Evolutionary conservation across 192 early-diverging fungal species (phyloP).

Genomic region (Coemansia sp.): DNA sequence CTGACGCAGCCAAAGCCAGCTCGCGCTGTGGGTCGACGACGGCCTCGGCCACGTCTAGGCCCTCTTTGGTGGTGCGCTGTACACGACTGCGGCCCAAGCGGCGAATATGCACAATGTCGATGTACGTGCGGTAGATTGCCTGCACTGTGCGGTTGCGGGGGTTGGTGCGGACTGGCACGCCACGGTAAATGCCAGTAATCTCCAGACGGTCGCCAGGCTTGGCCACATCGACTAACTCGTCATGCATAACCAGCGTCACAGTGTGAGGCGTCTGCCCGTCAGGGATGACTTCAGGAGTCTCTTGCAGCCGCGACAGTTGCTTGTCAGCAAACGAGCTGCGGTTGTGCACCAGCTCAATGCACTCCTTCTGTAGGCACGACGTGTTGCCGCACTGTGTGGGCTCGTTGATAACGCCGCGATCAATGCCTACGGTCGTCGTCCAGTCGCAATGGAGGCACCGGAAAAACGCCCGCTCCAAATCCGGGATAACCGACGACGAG

Average conservation of each 20-base stretch:
- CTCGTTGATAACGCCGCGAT: conserved; percentile 86
- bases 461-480: conserved; percentile 94
- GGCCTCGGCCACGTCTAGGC: conserved; percentile 58
- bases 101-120: conserved; percentile 94
- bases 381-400: conserved; percentile 79
- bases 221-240: conserved; percentile 90
- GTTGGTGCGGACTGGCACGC: conserved; percentile 88
- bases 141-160: conserved; percentile 86
- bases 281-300: conserved; percentile 91
- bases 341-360: conserved; percentile 91
- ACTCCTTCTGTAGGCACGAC: conserved; percentile 77
- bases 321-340: conserved; percentile 92
- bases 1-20: neutral
- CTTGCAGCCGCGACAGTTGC: conserved; percentile 91
- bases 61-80: conserved; percentile 50
- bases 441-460: conserved; percentile 89
- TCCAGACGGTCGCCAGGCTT: conserved; percentile 95
- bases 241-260: conserved; percentile 86
- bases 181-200: conserved; percentile 94
- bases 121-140: conserved; percentile 89
- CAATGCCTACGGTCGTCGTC: conserved; percentile 72
- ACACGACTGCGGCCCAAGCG: conserved; percentile 75
- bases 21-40: conserved; percentile 51
- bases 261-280: conserved; percentile 99
- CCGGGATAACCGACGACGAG: conserved; percentile 88